Evolutionary conservation across 2,329 filamentous ascomycete species (phyloP).

Genomic region (Cadophora sp.): DNA sequence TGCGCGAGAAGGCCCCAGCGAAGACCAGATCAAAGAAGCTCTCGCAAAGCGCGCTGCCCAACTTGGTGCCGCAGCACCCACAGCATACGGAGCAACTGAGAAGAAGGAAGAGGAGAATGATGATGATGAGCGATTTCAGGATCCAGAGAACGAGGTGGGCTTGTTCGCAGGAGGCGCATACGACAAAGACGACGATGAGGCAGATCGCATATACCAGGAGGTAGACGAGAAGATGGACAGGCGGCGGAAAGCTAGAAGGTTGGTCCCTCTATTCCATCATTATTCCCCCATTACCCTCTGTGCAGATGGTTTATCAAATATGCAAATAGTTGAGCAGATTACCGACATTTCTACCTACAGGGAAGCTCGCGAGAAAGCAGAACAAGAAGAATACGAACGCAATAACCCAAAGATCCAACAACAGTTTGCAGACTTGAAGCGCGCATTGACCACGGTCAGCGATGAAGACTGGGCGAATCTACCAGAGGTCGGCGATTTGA

Average conservation of each 20-base stretch:
- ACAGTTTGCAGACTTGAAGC: constrained; percentile 95
- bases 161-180: constrained; percentile 95
- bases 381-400: constrained; percentile 93
- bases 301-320: constrained; percentile 71
- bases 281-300: constrained; percentile 44
- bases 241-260: constrained; percentile 85
- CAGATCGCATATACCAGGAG: constrained; percentile 92
- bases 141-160: constrained; percentile 96
- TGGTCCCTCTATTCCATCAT: constrained; percentile 55
- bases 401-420: constrained; percentile 99
- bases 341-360: constrained; percentile 76
- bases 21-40: constrained; percentile 98
- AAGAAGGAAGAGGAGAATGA: constrained; percentile 66
- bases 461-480: constrained; percentile 97
- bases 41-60: constrained; percentile 91
- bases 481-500: constrained; percentile 95
- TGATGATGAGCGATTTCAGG: constrained; percentile 84
- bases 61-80: constrained; percentile 74
- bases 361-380: constrained; percentile 91
- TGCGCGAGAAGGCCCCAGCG: constrained; percentile 91
- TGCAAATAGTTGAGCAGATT: constrained; percentile 74
- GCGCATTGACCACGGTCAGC: constrained; percentile 83
- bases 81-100: constrained; percentile 69
- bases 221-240: constrained; percentile 98
- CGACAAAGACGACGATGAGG: constrained; percentile 97